Evolutionary conservation across 176 grass and related monocot species (phyloP).

Genomic region (Tillandsia leiboldiana): DNA sequence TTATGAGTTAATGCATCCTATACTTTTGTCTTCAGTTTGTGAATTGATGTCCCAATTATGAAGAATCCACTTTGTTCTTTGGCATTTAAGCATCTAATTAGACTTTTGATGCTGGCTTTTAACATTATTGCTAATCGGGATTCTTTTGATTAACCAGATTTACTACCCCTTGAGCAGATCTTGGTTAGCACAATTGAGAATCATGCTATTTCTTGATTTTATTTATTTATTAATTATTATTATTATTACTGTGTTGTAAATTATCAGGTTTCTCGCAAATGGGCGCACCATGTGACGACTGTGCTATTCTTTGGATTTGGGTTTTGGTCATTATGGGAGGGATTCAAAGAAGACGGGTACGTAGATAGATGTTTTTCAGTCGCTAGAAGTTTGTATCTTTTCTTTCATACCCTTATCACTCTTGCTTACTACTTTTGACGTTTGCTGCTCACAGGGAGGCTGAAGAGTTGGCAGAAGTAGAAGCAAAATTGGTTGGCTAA

Average conservation of each 20-base stretch:
- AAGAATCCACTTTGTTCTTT: too few relatives aligned
- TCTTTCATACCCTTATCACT: conserved; percentile 9
- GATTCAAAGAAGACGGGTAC: conserved; percentile 82
- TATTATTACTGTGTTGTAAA: too few relatives aligned
- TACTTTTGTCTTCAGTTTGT: too few relatives aligned
- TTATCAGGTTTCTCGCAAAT: conserved; percentile 49
- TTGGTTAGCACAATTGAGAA: neutral
- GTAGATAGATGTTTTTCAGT: conserved; percentile 1
- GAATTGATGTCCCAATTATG: too few relatives aligned
- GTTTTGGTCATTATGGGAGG: conserved; percentile 94
- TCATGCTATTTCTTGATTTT: neutral
- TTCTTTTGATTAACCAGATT: neutral
- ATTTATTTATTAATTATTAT: neutral
- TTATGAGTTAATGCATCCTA: too few relatives aligned
- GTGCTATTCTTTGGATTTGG: conserved; percentile 85
- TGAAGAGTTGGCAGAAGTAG: conserved; percentile 84
- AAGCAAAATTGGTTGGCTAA: conserved; percentile 74
- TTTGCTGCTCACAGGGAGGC: conserved; percentile 40
- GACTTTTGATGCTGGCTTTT: too few relatives aligned
- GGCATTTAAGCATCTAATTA: too few relatives aligned
- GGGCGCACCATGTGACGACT: conserved; percentile 92
- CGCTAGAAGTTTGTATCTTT: conserved; percentile 4
- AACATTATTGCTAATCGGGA: too few relatives aligned
- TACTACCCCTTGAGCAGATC: neutral
- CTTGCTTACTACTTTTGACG: conserved; percentile 6